A percentile compares a stretch with the other conserved stretches of the same genome.
Conservation (phyloP, 768 basidiomycete species). For the Cubamyces lactineus region DNA sequence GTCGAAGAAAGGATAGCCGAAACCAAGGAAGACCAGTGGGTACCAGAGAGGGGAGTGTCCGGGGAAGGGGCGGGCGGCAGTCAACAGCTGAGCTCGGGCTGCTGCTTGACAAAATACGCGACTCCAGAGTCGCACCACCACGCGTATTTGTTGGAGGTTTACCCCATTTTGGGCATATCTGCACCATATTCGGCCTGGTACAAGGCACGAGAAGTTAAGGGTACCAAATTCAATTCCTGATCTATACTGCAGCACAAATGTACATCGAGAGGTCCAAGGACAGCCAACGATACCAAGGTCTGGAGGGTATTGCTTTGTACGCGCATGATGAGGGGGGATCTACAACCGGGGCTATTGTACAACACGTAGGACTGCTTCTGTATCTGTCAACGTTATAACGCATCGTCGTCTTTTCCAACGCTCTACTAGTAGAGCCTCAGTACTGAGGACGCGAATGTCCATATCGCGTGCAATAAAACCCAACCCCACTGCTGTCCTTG, state of each 20-base stretch:
- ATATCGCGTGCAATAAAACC: conserved; percentile 57
- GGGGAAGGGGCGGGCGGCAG: background rate
- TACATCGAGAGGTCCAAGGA: too few relatives aligned
- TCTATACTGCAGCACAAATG: too few relatives aligned
- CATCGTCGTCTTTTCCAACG: background rate
- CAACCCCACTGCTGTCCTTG: conserved; percentile 41
- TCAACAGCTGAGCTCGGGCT: background rate
- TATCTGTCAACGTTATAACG: too few relatives aligned
- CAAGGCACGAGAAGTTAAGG: background rate
- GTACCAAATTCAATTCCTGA: too few relatives aligned
- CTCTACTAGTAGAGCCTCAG: too few relatives aligned
- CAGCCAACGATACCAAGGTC: too few relatives aligned
- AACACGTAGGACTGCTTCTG: background rate
- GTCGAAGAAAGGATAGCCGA: background rate
- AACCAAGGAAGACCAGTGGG: background rate
- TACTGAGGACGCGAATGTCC: conserved; percentile 35
- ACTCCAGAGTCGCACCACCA: conserved; percentile 1
- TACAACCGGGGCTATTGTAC: background rate
- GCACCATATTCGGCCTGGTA: background rate
- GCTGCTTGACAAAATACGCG: background rate
- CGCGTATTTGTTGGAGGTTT: conserved; percentile 3
- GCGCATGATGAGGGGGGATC: too few relatives aligned
- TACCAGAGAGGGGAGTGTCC: background rate
- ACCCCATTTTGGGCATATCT: background rate
- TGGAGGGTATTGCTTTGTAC: too few relatives aligned